phyloP scores from a whole-genome alignment of 2,329 filamentous ascomycete genomes.

The Monilinia aucupariae region DNA sequence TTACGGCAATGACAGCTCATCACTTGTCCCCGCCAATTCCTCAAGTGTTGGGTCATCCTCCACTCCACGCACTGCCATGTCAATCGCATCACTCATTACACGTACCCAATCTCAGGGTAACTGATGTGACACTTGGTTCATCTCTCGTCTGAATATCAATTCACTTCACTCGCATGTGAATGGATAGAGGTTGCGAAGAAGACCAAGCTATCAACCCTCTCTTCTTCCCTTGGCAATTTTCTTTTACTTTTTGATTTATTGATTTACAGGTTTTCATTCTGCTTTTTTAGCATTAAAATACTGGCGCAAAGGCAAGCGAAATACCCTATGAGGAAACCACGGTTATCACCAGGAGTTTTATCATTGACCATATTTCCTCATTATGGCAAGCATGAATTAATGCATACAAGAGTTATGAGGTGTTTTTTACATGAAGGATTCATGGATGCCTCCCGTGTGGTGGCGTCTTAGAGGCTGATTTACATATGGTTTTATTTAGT shows the following conservation, averaged over 20 bases:
- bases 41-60: slow-evolving; percentile 4
- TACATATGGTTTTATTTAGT: neutral
- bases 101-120: neutral
- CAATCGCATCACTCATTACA: slow-evolving; percentile 13
- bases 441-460: neutral
- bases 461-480: slow-evolving; percentile 3
- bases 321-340: slow-evolving; percentile 6
- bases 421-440: slow-evolving; percentile 3
- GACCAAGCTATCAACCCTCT: neutral
- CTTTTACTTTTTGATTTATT: neutral
- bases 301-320: slow-evolving; percentile 8
- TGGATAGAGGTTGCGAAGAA: too few relatives aligned
- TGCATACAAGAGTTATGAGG: slow-evolving; percentile 7
- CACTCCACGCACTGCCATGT: slow-evolving; percentile 11
- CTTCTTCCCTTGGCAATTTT: neutral
- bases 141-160: neutral
- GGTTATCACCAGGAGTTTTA: slow-evolving; percentile 8
- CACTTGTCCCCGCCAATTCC: neutral
- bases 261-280: neutral
- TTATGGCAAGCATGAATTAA: neutral
- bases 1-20: neutral
- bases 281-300: slow-evolving; percentile 1
- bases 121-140: neutral
- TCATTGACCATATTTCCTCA: neutral
- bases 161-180: neutral